These are phyloP conservation scores for Leucocoprinus birnbaumii DNA, from an alignment of 768 basidiomycete genomes.

Conservation along the genomic window DNA sequence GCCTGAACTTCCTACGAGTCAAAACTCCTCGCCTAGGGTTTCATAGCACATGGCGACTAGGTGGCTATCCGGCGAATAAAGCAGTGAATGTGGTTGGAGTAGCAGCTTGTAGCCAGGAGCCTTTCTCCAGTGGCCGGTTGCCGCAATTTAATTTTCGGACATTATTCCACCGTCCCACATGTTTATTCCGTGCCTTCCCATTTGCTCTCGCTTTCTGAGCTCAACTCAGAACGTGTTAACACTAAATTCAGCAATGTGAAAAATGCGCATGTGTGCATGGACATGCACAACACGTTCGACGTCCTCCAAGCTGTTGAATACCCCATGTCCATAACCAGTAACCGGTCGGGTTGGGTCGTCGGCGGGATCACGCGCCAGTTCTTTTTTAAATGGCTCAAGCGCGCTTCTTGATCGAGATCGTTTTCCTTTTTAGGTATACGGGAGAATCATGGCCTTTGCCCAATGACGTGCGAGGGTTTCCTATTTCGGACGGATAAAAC, in stretches of 20 bases:
- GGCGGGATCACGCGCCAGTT: background rate
- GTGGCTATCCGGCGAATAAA: background rate
- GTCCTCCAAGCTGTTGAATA: no score
- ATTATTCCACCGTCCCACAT: conserved; percentile 1
- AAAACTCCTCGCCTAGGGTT: background rate
- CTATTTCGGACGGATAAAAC: conserved; percentile 1
- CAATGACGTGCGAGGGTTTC: conserved; percentile 10
- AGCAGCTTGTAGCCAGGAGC: background rate
- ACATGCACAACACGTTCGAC: conserved; percentile 5
- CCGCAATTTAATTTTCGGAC: background rate
- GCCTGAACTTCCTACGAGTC: background rate
- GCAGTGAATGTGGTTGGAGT: background rate
- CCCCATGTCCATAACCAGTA: background rate
- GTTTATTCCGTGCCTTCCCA: background rate
- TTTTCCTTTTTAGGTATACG: background rate
- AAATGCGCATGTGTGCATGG: no score
- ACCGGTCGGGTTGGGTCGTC: conserved; percentile 2
- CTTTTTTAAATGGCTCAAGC: background rate
- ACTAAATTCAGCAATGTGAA: background rate
- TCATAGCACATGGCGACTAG: background rate
- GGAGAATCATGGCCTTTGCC: background rate
- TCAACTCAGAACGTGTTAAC: background rate
- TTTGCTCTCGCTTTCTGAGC: background rate
- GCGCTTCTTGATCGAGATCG: conserved; percentile 8
- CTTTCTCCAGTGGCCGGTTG: background rate